A percentile compares a stretch with the other conserved stretches of the same genome.
Evolutionary conservation across 2,329 filamentous ascomycete genomes (phyloP).

Genomic region (Pyricularia pennisetigena): DNA sequence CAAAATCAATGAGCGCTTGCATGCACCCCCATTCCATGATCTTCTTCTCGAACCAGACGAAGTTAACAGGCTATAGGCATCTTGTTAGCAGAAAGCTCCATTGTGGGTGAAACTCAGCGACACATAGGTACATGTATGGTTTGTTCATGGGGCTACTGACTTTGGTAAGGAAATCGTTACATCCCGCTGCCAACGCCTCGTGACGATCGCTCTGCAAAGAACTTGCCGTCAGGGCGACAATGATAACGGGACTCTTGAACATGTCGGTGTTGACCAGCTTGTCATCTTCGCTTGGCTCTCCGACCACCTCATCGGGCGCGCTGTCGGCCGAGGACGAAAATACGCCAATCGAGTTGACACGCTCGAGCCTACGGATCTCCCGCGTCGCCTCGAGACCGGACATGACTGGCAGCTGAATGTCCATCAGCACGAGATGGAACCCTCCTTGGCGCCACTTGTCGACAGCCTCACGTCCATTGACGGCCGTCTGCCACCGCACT

Average conservation of each 20-base stretch:
- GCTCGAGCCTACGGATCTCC: constrained; percentile 83
- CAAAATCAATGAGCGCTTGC: constrained; percentile 97
- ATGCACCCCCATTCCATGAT: constrained; percentile 99
- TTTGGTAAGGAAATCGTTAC: constrained; percentile 98
- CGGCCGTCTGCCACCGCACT: constrained; percentile 93
- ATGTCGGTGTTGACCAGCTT: constrained; percentile 56
- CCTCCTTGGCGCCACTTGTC: constrained; percentile 87
- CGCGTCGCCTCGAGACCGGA: constrained; percentile 89
- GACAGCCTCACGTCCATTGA: constrained; percentile 89
- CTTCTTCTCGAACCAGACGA: constrained; percentile 93
- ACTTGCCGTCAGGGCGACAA: constrained; percentile 90
- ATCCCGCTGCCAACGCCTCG: constrained; percentile 87
- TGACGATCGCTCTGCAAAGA: constrained; percentile 92
- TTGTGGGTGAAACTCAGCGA: neutral
- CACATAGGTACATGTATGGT: neutral
- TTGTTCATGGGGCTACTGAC: constrained; percentile 33
- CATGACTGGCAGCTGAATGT: constrained; percentile 96
- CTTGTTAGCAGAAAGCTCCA: constrained; percentile 7
- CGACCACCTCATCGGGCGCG: constrained; percentile 33
- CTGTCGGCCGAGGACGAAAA: constrained; percentile 59
- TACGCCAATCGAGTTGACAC: constrained; percentile 85
- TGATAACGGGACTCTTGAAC: constrained; percentile 96
- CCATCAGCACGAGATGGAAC: constrained; percentile 95
- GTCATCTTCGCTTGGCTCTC: constrained; percentile 52
- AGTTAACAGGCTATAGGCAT: constrained; percentile 71